Conservation (phyloP, 192 early-diverging fungal species). For the Piromyces finnis region DNA sequence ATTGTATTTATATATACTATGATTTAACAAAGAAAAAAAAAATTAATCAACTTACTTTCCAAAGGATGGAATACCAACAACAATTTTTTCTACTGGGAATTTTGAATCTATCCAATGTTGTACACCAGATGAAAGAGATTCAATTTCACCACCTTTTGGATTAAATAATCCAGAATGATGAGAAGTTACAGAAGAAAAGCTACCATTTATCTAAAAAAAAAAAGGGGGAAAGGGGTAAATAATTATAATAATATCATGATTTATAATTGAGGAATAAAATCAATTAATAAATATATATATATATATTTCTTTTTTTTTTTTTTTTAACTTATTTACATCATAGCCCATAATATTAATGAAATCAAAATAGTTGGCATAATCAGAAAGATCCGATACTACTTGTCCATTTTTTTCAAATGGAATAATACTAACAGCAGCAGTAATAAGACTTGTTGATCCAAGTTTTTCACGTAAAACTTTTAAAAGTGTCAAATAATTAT, state of each 20-base stretch:
- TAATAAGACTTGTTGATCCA: conserved; percentile 13
- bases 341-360: conserved; percentile 53
- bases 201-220: too few relatives aligned
- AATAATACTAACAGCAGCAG: conserved; percentile 39
- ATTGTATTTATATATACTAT: too few relatives aligned
- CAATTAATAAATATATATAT: not conserved
- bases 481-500: conserved; percentile 39
- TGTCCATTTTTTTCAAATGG: conserved; percentile 34
- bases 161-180: not conserved
- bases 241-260: too few relatives aligned
- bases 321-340: conserved; percentile 19
- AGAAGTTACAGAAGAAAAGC: not conserved
- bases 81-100: not conserved
- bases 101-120: not conserved
- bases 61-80: not conserved
- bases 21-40: too few relatives aligned
- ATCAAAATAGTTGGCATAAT: conserved; percentile 33
- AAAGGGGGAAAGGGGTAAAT: too few relatives aligned
- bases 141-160: not conserved
- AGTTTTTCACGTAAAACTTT: conserved; percentile 30
- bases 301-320: not conserved
- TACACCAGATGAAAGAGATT: not conserved
- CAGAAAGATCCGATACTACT: conserved; percentile 28
- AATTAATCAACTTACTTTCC: not conserved
- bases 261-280: too few relatives aligned